Conservation (phyloP, 2,329 filamentous ascomycete genomes). For the Phyllosticta ampelicida region DNA sequence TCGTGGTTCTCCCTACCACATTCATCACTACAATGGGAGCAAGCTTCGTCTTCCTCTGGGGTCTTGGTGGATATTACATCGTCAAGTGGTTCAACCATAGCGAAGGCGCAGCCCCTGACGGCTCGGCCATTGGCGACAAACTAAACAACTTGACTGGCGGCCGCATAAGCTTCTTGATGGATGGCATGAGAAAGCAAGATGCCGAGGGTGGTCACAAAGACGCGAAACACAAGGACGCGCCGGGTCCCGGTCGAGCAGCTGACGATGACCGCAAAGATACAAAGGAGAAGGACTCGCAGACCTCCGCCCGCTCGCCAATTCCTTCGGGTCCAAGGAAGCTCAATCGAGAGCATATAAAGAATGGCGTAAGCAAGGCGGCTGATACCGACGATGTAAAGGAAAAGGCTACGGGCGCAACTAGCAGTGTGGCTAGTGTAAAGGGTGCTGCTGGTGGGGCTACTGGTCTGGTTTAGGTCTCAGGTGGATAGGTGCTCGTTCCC, state of each 20-base stretch:
- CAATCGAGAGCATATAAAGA: neutral
- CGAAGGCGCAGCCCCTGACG: slow-evolving; percentile 18
- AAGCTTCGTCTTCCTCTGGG: slow-evolving; percentile 57
- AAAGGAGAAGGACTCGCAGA: neutral
- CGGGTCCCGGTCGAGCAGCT: too few species aligned
- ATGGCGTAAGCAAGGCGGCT: slow-evolving; percentile 10
- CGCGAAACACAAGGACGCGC: slow-evolving; percentile 5
- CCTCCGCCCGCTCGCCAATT: neutral
- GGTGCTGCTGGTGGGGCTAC: slow-evolving; percentile 18
- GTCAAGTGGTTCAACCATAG: slow-evolving; percentile 32
- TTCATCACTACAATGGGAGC: slow-evolving; percentile 54
- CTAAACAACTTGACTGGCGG: slow-evolving; percentile 31
- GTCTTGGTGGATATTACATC: slow-evolving; percentile 47
- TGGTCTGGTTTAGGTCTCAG: slow-evolving; percentile 11
- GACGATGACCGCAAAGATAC: neutral
- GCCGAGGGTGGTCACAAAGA: neutral
- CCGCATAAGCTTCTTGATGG: slow-evolving; percentile 25
- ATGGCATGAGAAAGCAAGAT: slow-evolving; percentile 12
- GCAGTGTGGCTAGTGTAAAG: slow-evolving; percentile 12
- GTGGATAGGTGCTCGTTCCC: neutral
- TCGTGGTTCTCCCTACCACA: slow-evolving; percentile 58
- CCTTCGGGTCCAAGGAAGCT: neutral
- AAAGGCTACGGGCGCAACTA: slow-evolving; percentile 5
- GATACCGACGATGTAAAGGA: slow-evolving; percentile 9
- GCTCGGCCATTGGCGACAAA: slow-evolving; percentile 30